Percentiles rank a stretch among this genome's conserved stretches.
These are phyloP conservation scores for Posidonia australis DNA, from an alignment of 106 monocot genomes.

Conservation along the genomic window DNA sequence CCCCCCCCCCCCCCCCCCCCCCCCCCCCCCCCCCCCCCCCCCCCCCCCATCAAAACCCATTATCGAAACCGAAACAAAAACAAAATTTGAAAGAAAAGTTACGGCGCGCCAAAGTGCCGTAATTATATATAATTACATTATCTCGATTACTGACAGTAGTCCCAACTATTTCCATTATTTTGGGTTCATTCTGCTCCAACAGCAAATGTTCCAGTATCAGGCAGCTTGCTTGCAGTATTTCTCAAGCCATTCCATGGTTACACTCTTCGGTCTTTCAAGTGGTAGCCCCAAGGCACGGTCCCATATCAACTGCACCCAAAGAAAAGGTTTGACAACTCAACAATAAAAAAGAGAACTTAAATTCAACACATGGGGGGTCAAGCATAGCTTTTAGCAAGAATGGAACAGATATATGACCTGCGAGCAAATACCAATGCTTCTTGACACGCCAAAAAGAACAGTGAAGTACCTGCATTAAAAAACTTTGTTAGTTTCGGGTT, in stretches of 20 bases:
- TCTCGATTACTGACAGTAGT: too few relatives aligned
- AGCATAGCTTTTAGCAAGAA: not conserved
- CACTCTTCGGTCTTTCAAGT: slow-evolving; percentile 97
- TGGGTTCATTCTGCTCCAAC: too few relatives aligned
- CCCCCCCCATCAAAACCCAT: too few relatives aligned
- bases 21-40: too few relatives aligned
- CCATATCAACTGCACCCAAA: slow-evolving; percentile 70
- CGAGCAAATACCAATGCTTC: slow-evolving; percentile 95
- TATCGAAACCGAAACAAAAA: too few relatives aligned
- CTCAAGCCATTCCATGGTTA: slow-evolving; percentile 94
- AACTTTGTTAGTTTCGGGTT: not conserved
- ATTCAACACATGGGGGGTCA: not conserved
- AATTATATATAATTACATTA: too few relatives aligned
- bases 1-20: too few relatives aligned
- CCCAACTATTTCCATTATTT: too few relatives aligned
- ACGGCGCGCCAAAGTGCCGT: too few relatives aligned
- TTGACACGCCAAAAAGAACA: slow-evolving; percentile 88
- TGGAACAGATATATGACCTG: slow-evolving; percentile 38
- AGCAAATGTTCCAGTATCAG: not conserved
- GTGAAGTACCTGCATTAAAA: slow-evolving; percentile 68
- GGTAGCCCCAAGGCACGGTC: slow-evolving; percentile 93
- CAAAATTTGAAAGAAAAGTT: too few relatives aligned
- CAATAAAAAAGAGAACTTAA: not conserved
- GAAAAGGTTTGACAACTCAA: not conserved
- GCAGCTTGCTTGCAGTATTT: slow-evolving; percentile 58